Evolutionary conservation across 768 basidiomycete genomes (phyloP).

Genomic region (Termitomyces sp.): DNA sequence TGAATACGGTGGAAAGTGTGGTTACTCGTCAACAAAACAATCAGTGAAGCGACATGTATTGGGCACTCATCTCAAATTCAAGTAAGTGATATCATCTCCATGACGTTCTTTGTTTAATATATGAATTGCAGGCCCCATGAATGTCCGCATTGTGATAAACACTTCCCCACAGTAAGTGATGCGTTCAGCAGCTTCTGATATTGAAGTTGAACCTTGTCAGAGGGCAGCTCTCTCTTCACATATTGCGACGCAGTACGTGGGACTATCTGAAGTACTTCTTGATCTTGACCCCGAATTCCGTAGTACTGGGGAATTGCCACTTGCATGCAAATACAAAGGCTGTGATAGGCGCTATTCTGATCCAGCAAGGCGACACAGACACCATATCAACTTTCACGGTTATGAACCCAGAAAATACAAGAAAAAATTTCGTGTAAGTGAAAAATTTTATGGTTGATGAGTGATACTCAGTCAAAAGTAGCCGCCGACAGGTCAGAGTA

Average conservation of each 20-base stretch:
- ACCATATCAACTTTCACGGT: constrained; percentile 47
- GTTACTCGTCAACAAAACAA: constrained; percentile 42
- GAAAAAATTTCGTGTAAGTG: constrained; percentile 34
- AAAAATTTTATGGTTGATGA: not conserved
- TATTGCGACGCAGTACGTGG: constrained; percentile 9
- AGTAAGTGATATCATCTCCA: constrained; percentile 30
- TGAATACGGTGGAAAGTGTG: constrained; percentile 23
- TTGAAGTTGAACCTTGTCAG: not conserved
- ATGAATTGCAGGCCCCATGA: constrained; percentile 2
- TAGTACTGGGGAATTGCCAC: constrained; percentile 54
- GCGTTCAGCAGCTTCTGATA: too few species aligned
- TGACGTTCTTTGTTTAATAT: not conserved
- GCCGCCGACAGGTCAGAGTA: not conserved
- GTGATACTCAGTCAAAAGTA: not conserved
- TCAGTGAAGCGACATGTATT: constrained; percentile 65
- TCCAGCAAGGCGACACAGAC: constrained; percentile 57
- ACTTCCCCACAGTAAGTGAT: constrained; percentile 5
- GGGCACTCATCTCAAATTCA: constrained; percentile 54
- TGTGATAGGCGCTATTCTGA: constrained; percentile 57
- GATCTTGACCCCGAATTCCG: not conserved
- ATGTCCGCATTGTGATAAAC: constrained; percentile 2
- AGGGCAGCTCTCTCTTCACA: constrained; percentile 6
- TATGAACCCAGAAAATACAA: constrained; percentile 39
- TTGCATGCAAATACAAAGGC: constrained; percentile 37
- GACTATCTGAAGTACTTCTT: not conserved